phyloP scores from a whole-genome alignment of 495 filamentous ascomycete genomes.

The Trichoderma erinaceum region DNA sequence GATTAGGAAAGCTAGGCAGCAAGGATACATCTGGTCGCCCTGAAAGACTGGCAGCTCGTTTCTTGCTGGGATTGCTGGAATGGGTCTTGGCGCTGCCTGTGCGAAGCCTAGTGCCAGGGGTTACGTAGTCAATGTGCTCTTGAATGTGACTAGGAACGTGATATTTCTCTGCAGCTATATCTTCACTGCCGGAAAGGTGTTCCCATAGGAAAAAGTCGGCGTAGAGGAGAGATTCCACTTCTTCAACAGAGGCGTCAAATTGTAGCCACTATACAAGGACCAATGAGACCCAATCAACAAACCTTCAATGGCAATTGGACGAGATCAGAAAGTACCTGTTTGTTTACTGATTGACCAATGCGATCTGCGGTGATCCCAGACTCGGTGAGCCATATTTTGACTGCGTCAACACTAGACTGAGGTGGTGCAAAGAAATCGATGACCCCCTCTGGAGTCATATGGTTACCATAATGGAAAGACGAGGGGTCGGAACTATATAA shows the following conservation, averaged over 20 bases:
- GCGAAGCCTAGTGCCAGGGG: constrained; percentile 45
- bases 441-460: constrained; percentile 42
- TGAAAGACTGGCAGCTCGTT: background rate
- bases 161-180: constrained; percentile 37
- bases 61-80: constrained; percentile 21
- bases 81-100: background rate
- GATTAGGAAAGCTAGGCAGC: background rate
- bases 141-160: constrained; percentile 48
- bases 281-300: too few species aligned
- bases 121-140: constrained; percentile 54
- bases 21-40: background rate
- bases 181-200: constrained; percentile 30
- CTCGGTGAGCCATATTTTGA: constrained; percentile 40
- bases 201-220: constrained; percentile 52
- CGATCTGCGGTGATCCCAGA: constrained; percentile 38
- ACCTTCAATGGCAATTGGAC: too few species aligned
- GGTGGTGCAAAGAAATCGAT: constrained; percentile 43
- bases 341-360: constrained; percentile 21
- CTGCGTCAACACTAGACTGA: constrained; percentile 30
- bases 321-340: constrained; percentile 22
- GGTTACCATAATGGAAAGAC: constrained; percentile 45
- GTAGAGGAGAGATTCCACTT: constrained; percentile 49
- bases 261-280: constrained; percentile 34
- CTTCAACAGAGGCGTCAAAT: constrained; percentile 49
- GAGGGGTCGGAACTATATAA: constrained; percentile 35